These are phyloP conservation scores for Flaveria floridana DNA, from an alignment of 140 eudicot genomes.

Conservation along the genomic window DNA sequence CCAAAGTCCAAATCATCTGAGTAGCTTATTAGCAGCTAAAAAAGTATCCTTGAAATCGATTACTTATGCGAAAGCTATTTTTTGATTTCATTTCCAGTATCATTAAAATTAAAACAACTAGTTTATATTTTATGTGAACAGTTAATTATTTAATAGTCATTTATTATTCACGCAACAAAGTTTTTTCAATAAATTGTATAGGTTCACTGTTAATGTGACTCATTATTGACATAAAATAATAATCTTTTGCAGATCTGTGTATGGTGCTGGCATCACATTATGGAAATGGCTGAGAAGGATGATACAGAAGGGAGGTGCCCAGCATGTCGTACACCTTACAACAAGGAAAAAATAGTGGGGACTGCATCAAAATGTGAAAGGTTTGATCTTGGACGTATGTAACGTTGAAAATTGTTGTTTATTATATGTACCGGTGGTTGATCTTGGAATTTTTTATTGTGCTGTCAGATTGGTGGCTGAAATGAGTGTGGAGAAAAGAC, in stretches of 20 bases:
- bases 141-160: neutral
- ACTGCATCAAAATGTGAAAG: conserved; percentile 70
- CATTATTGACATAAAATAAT: neutral
- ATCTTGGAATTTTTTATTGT: neutral
- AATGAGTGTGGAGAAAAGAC: conserved; percentile 71
- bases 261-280: conserved; percentile 96
- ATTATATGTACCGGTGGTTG: conserved; percentile 11
- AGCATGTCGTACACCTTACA: conserved; percentile 87
- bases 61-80: conserved; percentile 18
- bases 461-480: conserved; percentile 76
- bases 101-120: too few species aligned
- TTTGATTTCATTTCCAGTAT: conserved; percentile 6
- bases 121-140: neutral
- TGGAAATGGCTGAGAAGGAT: conserved; percentile 96
- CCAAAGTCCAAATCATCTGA: too few species aligned
- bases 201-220: conserved; percentile 9
- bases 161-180: neutral
- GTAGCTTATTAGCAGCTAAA: neutral
- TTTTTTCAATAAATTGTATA: neutral
- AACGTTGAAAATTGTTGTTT: conserved; percentile 2
- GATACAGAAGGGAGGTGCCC: conserved; percentile 90
- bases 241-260: conserved; percentile 66
- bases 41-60: neutral
- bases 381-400: conserved; percentile 32
- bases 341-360: conserved; percentile 93